phyloP scores from a whole-genome alignment of 345 rosid species.

The Lepidium aucheri region DNA sequence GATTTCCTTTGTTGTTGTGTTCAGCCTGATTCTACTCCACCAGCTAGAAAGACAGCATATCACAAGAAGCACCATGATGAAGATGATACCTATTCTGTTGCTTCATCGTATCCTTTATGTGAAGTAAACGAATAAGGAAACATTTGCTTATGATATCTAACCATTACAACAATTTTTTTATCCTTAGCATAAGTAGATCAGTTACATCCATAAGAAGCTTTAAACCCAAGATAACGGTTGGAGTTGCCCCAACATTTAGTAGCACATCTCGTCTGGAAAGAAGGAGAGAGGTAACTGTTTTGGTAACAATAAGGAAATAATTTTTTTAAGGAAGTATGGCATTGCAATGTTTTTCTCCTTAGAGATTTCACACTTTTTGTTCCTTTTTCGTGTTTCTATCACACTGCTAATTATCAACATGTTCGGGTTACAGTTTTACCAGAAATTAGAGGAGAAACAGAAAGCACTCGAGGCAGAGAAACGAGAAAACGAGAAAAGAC shows the following conservation, averaged over 20 bases:
- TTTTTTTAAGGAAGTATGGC: background rate
- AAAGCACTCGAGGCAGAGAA: conserved; percentile 74
- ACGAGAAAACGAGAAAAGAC: conserved; percentile 63
- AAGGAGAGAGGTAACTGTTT: conserved; percentile 67
- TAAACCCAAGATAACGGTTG: conserved; percentile 63
- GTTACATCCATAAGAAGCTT: conserved; percentile 57
- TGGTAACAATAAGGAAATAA: background rate
- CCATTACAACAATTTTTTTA: background rate
- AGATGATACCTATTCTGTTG: conserved; percentile 69
- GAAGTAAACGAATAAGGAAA: background rate
- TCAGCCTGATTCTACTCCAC: conserved; percentile 53
- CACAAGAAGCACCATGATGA: conserved; percentile 59
- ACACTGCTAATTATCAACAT: conserved; percentile 9
- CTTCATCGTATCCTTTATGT: conserved; percentile 88
- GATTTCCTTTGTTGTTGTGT: conserved; percentile 7
- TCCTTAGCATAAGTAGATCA: conserved; percentile 70
- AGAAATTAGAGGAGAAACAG: conserved; percentile 80
- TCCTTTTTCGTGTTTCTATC: conserved; percentile 4
- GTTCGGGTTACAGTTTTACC: conserved; percentile 50
- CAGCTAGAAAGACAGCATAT: conserved; percentile 40
- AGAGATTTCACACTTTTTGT: background rate
- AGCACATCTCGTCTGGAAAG: conserved; percentile 62
- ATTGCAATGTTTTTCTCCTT: background rate
- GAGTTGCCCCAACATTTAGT: conserved; percentile 80
- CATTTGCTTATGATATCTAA: background rate